Evolutionary conservation across 116 monocot genomes (phyloP), one percentile per base, ranked within the genome.

Genomic region (Posidonia oceanica): DNA sequence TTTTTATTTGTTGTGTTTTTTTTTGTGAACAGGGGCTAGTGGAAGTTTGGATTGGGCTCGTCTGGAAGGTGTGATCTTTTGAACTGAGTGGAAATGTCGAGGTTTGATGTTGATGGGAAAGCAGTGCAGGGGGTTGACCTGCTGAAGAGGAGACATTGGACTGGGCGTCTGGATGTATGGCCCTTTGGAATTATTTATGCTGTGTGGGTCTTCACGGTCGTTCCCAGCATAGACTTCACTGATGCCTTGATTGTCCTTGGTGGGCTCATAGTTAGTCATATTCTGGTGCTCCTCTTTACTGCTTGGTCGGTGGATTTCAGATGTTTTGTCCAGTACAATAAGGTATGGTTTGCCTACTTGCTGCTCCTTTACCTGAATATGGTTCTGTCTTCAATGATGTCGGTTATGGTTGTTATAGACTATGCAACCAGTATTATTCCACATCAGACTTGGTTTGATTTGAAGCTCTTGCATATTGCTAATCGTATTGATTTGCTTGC

Each of bases 251-350:
- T 98, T 36, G 83, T 98, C 38, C 93, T 98, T 18, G 90, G 85
- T 3, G 92, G 73, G 12, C 59, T 93, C 64, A 65, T 81, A 3
- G 81, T 78, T 68, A 13, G 63, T 16, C 97, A 98, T 64, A 80
- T 89, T 48, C 86, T 98, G 37, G 83, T 84, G 36, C 69, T 92
- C 20, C 93, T 98, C 21, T 98, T 98, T 61, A 92, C 92, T 13
- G 85, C 89, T 40, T 98, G 97, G 97, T 98, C 93, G 11, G 84
- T 98, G 21, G 86, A 92, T 74, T 98, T 98, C 82, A 70, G 78
- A 66, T 83, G 86, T 65, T 80, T 92, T 60, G 93, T 98, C 14
- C 89, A 87, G 79, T 93, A 83, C 79, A 71, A 68, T 12, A 98
- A 86, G 97, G 97, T 90, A 72, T 7, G 12, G 14, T n/a, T 13